These are phyloP conservation scores for Penicillium alfredii DNA, from an alignment of 495 filamentous ascomycete genomes.

Conservation along the genomic window DNA sequence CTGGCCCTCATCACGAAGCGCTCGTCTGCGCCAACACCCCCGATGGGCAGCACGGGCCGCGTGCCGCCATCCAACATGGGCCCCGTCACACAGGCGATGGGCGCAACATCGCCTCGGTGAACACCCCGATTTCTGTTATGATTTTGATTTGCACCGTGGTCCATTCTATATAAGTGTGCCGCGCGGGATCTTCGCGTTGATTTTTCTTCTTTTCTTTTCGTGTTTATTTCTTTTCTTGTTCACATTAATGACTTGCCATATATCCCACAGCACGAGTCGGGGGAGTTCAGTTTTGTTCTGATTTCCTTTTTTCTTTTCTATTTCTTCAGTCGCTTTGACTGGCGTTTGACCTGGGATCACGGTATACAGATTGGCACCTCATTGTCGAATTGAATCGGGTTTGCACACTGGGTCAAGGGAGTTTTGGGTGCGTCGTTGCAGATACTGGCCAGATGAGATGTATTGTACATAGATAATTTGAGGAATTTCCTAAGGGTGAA, in stretches of 20 bases:
- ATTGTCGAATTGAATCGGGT: slow-evolving; percentile 8
- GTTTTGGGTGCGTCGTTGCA: slow-evolving; percentile 11
- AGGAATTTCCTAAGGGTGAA: slow-evolving; percentile 4
- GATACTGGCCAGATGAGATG: slow-evolving; percentile 13
- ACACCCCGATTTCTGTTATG: slow-evolving; percentile 6
- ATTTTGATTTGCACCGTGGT: background rate
- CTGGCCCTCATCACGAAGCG: slow-evolving; percentile 49
- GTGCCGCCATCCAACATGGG: slow-evolving; percentile 28
- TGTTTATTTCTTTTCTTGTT: slow-evolving; percentile 3
- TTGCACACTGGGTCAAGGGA: slow-evolving; percentile 13
- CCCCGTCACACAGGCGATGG: slow-evolving; percentile 23
- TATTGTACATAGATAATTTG: slow-evolving; percentile 27
- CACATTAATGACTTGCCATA: slow-evolving; percentile 15
- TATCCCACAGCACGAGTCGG: slow-evolving; percentile 20
- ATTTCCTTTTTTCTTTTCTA: slow-evolving; percentile 1
- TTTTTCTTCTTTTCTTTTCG: background rate
- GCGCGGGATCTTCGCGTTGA: background rate
- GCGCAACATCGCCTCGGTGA: slow-evolving; percentile 30
- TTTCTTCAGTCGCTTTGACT: background rate
- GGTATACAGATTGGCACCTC: slow-evolving; percentile 32
- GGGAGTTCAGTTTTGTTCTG: slow-evolving; percentile 16
- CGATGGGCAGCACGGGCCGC: slow-evolving; percentile 20
- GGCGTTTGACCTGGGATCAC: slow-evolving; percentile 23
- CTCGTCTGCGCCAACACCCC: slow-evolving; percentile 35
- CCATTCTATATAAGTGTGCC: slow-evolving; percentile 6